Base-by-base conservation (phyloP, 345 rosid genomes). In the Passiflora organensis region DNA sequence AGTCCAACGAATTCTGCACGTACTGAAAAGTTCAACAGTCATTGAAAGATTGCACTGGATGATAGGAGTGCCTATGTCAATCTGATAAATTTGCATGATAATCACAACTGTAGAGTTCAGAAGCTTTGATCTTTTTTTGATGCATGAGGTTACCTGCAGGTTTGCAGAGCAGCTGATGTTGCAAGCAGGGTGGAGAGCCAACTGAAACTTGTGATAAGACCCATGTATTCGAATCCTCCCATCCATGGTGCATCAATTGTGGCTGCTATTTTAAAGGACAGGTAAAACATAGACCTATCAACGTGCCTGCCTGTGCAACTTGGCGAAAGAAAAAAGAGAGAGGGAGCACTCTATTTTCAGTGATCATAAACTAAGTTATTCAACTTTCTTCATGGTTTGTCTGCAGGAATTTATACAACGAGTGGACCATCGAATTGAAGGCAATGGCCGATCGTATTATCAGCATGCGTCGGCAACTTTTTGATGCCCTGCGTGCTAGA, bases 181-280 rank as follows among this genome's bases (percentile, higher is more conserved):
- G 84, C 77, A 56, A 54, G 65, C 48, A 59, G 55, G 47, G 72
- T 68, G 56, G 79, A 80, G 59, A 76, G 81, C 78, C 84, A 73
- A 62, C 71, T 80, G 67, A 80, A 80, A 64, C 77, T 76, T 68
- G 63, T 80, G 14, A 76, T 80, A 46, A 74, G 76, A 55, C 79
- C 84, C 24, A 73, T 76, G 84, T 80, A 76, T 58, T 80, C 84
- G 37, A 80, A 69, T 32, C 84, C 84, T 1, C 84, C 81, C 32
- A 73, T 76, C 54, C 84, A 80, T 45, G 84, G 84, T 51, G 81
- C 84, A 42, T 58, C 81, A 10, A 73, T 80, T 56, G 81, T 70
- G 42, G 72, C 81, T 66, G 28, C 59, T 38, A 76, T 80, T 56
- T 53, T 80, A 14, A 73, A 64, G 59, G 64, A 73, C 59, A 66